phyloP scores from a whole-genome alignment of 2,329 filamentous ascomycete genomes.

The Fusarium irregulare region DNA sequence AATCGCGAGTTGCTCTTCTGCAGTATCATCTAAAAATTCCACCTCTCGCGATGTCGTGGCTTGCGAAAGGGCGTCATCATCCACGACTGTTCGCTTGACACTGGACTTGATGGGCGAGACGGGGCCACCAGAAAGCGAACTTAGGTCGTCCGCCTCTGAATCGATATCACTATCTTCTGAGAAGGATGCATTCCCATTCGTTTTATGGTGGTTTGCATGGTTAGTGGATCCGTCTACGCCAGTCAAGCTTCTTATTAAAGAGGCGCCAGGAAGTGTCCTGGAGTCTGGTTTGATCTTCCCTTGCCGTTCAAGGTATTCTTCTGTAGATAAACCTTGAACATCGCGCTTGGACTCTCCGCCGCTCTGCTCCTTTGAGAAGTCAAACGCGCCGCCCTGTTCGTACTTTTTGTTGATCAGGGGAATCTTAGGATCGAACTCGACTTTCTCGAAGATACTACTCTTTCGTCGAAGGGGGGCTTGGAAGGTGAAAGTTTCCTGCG shows the following conservation, averaged over 20 bases:
- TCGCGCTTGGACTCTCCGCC: constrained; percentile 48
- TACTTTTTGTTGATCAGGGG: constrained; percentile 69
- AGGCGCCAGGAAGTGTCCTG: constrained; percentile 43
- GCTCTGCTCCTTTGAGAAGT: constrained; percentile 53
- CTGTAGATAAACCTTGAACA: constrained; percentile 56
- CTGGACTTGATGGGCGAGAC: constrained; percentile 63
- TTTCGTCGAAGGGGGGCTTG: constrained; percentile 49
- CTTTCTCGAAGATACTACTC: constrained; percentile 64
- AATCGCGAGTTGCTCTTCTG: constrained; percentile 59
- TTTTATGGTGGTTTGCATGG: constrained; percentile 53
- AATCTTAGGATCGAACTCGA: constrained; percentile 65
- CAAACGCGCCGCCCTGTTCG: constrained; percentile 65
- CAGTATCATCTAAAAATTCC: constrained; percentile 57
- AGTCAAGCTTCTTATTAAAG: constrained; percentile 46
- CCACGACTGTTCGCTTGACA: constrained; percentile 58
- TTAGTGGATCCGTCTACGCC: constrained; percentile 42
- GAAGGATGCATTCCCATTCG: constrained; percentile 55
- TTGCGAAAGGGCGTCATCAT: constrained; percentile 66
- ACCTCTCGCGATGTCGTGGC: constrained; percentile 63
- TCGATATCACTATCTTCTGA: constrained; percentile 62
- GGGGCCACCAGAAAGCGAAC: constrained; percentile 62
- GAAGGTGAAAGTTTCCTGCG: constrained; percentile 35
- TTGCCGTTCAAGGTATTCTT: constrained; percentile 62
- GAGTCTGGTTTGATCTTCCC: constrained; percentile 55
- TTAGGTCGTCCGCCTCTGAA: constrained; percentile 68